Conservation (phyloP, 2,329 filamentous ascomycete species). For the Sporothrix inflata region DNA sequence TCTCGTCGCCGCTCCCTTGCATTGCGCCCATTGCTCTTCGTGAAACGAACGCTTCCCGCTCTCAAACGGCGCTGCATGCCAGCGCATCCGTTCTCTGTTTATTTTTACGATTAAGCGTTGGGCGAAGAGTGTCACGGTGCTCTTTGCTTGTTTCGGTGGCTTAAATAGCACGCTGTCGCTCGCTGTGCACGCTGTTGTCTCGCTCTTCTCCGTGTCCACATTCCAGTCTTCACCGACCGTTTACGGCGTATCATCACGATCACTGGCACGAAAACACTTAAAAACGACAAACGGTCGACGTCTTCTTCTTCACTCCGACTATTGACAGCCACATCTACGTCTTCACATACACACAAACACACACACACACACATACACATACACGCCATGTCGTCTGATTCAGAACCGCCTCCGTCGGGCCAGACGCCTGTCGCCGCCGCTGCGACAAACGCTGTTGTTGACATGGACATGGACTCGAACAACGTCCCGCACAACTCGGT, state of each 20-base stretch:
- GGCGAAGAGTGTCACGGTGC: not conserved
- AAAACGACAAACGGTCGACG: not conserved
- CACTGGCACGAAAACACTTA: conserved; percentile 15
- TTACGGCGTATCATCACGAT: conserved; percentile 1
- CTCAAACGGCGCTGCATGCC: conserved; percentile 23
- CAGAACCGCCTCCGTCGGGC: conserved; percentile 41
- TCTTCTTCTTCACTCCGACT: not conserved
- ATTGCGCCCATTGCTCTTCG: conserved; percentile 9
- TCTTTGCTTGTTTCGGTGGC: conserved; percentile 16
- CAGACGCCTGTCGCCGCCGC: conserved; percentile 38
- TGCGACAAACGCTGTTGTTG: conserved; percentile 24
- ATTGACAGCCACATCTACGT: not conserved
- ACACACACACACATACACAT: not conserved
- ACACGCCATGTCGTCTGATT: conserved; percentile 37
- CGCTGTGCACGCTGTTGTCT: conserved; percentile 10
- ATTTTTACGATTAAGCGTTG: not conserved
- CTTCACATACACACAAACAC: not conserved
- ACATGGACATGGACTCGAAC: conserved; percentile 24
- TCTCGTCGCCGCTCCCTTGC: not conserved
- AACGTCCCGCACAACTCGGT: conserved; percentile 33
- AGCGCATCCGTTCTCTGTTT: not conserved
- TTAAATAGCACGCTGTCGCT: not conserved
- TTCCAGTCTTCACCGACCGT: conserved; percentile 22
- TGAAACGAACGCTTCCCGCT: conserved; percentile 10
- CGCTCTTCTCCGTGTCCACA: not conserved